Base-by-base conservation (phyloP, 2,329 filamentous ascomycete genomes). In the Ceratocystis cacaofunesta region DNA sequence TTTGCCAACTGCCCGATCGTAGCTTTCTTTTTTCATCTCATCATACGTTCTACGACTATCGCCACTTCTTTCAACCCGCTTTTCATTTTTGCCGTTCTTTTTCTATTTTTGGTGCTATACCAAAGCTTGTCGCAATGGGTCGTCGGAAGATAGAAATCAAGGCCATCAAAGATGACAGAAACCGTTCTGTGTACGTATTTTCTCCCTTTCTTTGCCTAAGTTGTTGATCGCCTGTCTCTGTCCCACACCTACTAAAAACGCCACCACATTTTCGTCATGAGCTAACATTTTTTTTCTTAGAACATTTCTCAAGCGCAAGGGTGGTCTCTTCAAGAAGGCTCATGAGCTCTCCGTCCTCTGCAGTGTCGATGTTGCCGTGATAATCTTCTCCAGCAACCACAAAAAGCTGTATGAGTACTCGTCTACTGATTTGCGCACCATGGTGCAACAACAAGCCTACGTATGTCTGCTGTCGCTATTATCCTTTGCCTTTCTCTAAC, bases 111-210 rank as follows among this genome's bases (percentile, higher is more conserved):
- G 30, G 48, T 36, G 25, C 30, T 22, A 48, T 62, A 41, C 43
- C 25, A 48, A 22, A 32, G 17, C 43, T 63, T 55, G 48, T 48
- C 62, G 43, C 63, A 64, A 99, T 99, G 94, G 94, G 94, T 76
- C 87, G 94, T 77, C 86, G 94, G 83, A 99, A 99, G 85, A 99
- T 99, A 75, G 94, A 97, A 80, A 97, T 99, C 82, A 96, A 96
- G 79, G 90, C 92, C 71, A 97, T 97, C 82, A 96, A 96, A 78
- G 92, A 96, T 85, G 92, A 96, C 77, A 86, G 92, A 73, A 96
- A 96, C 75, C 90, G 92, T 75, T 96, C 92, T 72, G 92, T 96
- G 92, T 96, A 90, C 77, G 90, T 80, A 67, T 57, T 41, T 63
- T 61, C 57, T 36, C 41, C 25, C 55, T 30, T 43, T 61, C 6